Evolutionary conservation across 352 stramenopile species (phyloP).

Genomic region (Thraustochytrium sp.): DNA sequence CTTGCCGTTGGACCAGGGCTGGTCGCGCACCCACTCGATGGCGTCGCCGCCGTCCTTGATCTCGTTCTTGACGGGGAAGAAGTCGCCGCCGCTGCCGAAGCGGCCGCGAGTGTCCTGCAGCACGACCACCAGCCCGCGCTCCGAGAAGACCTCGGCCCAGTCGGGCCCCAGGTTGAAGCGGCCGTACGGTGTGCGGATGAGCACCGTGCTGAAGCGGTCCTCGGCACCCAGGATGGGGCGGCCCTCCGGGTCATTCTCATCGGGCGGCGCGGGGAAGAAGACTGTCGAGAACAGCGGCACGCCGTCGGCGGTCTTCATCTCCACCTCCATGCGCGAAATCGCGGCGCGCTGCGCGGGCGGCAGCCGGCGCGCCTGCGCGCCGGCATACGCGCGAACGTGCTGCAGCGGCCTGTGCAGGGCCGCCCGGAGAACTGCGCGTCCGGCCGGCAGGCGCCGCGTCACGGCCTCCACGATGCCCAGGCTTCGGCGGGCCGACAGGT

Average conservation of each 20-base stretch:
- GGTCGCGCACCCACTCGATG: constrained; percentile 19
- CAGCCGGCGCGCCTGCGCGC: background rate
- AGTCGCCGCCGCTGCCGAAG: constrained; percentile 36
- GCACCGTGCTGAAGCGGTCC: background rate
- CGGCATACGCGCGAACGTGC: background rate
- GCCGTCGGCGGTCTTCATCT: background rate
- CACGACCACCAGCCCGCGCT: constrained; percentile 16
- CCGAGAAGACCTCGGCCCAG: constrained; percentile 37
- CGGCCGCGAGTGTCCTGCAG: constrained; percentile 40
- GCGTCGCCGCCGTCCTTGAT: constrained; percentile 15
- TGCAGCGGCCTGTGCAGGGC: background rate
- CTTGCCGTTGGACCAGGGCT: constrained; percentile 43
- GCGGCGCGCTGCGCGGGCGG: background rate
- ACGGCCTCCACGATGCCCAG: too few species aligned
- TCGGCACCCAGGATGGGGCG: background rate
- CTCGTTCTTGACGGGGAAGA: constrained; percentile 40
- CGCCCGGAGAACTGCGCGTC: background rate
- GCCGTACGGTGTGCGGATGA: constrained; percentile 37
- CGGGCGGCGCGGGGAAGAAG: background rate
- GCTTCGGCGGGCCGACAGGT: too few species aligned
- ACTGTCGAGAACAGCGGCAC: background rate
- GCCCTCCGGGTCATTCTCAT: background rate
- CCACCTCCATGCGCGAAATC: constrained; percentile 20
- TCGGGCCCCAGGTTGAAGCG: constrained; percentile 1
- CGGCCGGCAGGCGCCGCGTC: background rate